Base-by-base conservation (phyloP, 768 basidiomycete genomes). In the Psilocybe cyanescens region DNA sequence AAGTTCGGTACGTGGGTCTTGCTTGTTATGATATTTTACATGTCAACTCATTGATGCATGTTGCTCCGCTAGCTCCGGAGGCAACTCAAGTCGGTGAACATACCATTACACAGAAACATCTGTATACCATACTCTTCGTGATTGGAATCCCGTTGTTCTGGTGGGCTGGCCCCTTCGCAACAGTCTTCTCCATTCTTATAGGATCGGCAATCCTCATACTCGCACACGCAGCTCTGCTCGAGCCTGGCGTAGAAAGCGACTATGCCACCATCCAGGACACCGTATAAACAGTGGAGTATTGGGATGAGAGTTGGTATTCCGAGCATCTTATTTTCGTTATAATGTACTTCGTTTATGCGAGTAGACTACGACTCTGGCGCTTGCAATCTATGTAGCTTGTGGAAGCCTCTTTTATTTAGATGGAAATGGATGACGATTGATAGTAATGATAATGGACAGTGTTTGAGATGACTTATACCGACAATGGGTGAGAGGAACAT, bases 161-260 rank as follows among this genome's bases (percentile, higher is more conserved):
- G 86, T 76, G 84, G 71, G 78, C 91, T 5, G 88, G 88, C 30
- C 91, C 92, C 4, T 79, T 94, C 68, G 75, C 81, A 79, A 91
- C 92, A 28, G 86, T 98, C 77, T 97, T 99, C 84, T 97, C 94
- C 94, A 83, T 98, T 67, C 88, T 97, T 61, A 95, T 95, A 17
- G 90, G 92, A 1, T 95, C 93, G 1, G 83, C 86, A 17, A 81
- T 96, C 62, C 78, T 97, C 63, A 92, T 99, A 69, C 79, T 97
- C 63, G 87, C 81, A 8, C 97, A 99, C 70, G 97, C 97, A 2
- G 84, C 84, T 58, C 63, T 98, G 64, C 87, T 98, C 64, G 97
- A 99, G 75, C 97, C 96, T 2, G 97, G 97, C 29, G 85, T 97
- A 57, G 97, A 99, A 78, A 92, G 91, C 77, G 95, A 97, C 73